Conservation (phyloP, 2,329 filamentous ascomycete species). For the Cytospora schulzeri region DNA sequence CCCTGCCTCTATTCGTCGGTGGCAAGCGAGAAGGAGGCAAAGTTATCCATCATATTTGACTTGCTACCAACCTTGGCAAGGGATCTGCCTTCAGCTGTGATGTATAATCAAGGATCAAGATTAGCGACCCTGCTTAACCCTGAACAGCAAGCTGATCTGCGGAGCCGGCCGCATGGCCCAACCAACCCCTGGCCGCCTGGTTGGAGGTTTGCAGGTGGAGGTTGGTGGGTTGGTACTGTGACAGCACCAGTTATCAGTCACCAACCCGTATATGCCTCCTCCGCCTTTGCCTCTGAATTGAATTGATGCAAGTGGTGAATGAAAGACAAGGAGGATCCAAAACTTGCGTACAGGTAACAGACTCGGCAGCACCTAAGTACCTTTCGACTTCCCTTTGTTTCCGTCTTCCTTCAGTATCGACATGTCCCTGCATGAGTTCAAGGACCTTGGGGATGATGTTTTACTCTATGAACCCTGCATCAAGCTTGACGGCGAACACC, state of each 20-base stretch:
- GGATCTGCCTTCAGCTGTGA: not conserved
- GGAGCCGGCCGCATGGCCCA: slow-evolving; percentile 1
- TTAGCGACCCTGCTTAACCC: not conserved
- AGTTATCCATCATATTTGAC: not conserved
- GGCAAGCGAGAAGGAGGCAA: not conserved
- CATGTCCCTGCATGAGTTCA: slow-evolving; percentile 15
- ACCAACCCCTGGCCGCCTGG: not conserved
- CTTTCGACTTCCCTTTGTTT: not conserved
- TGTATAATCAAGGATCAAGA: not conserved
- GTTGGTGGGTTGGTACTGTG: too few species aligned
- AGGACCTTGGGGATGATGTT: slow-evolving; percentile 10
- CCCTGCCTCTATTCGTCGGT: not conserved
- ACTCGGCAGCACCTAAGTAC: not conserved
- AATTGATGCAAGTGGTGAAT: not conserved
- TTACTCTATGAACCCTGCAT: slow-evolving; percentile 12
- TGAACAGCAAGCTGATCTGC: not conserved
- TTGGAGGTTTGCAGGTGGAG: too few species aligned
- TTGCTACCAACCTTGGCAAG: not conserved
- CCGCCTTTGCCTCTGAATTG: not conserved
- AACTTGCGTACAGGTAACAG: not conserved
- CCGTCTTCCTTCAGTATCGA: not conserved
- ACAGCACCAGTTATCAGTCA: not conserved
- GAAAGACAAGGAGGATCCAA: not conserved
- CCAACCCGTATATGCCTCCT: not conserved
- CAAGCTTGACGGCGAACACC: too few species aligned